Evolutionary conservation across 352 stramenopile species (phyloP), one percentile per base, ranked within the genome.

Genomic region (Pythium pectinolyticum): DNA sequence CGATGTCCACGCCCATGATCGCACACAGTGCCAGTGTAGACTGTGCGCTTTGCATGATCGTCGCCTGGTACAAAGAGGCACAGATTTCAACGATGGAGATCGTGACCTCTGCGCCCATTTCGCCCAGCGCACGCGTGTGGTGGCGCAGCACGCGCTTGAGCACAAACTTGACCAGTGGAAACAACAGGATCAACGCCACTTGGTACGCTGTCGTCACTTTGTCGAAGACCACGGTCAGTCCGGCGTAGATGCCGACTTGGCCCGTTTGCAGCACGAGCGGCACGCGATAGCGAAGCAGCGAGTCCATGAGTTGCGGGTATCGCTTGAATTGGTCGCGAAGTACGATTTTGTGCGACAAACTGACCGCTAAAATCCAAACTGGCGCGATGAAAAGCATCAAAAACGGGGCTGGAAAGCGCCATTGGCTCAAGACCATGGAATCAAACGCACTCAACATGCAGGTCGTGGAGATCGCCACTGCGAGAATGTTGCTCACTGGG

Each of bases 31-130:
- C 39, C 11, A 46, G 14, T 4, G 35, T 46, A 2, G 59, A 55
- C 25, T 37, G 31, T 12, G 39, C 12, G 6, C 25, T 41, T 22
- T 66, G 59, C 49, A 66, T 53, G 28, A 66, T 54, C 59, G 60
- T 60, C 7, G 59, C 50, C 31, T 66, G 59, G 31, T 66, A 66
- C 11, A 66, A 15, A 15, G 59, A 66, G 12, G 48, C 34, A 24
- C 19, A 35, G 24, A 66, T 66, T 28, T 66, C 59, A 4, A 66
- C 24, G n/a, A 28, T 54, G 20, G 27, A 50, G 25, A 66, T 43
- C 14, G 39, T 40, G 31, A 66, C 59, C 12, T 66, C 59, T 3
- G 19, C 31, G 37, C 50, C 34, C 32, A 55, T 54, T 27, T 66
- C 59, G 3, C 27, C n/a, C 6, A 66, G 31, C 8, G 25, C 17